Base-by-base conservation (phyloP, 2,329 filamentous ascomycete species). In the Aureobasidium sp. region DNA sequence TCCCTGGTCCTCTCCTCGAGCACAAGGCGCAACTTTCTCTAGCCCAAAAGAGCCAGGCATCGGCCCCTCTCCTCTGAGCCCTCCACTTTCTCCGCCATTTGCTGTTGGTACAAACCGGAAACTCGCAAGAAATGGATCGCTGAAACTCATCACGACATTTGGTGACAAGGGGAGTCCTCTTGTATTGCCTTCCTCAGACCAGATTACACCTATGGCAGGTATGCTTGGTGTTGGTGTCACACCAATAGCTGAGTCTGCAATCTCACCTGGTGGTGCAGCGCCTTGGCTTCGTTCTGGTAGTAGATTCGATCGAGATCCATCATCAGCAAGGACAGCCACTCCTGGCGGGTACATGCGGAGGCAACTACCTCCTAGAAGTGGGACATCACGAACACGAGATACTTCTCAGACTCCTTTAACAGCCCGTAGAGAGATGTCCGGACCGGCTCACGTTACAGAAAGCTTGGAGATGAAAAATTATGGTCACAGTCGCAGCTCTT, bases 111-210 rank as follows among this genome's bases (percentile, higher is more conserved):
- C 75, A 10, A 78, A 75, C 54, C 74, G 82, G 36, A 75, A 83
- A 49, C 85, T 90, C 57, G 85, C 87, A 13, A 95, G 95, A 76
- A 87, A 88, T 32, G 90, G 91, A 10, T 86, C 93, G 0, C 78
- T 97, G 63, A 96, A 95, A 73, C 83, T 97, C 2, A 95, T 97
- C 68, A 97, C 94, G 0, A 87, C 89, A 0, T 97, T 99, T 69
- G 88, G 86, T 8, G 84, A 86, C 52, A 79, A 79, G 49, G 76
- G 76, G 5, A 77, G 79, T 5, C 86, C 87, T 64, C 84, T 86
- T 86, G 84, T 73, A 86, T 90, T 75, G 34, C 32, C 45, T 37
- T 61, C 54, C 3, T n/a, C 32, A 27, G 32, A 53, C 10, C 48
- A 54, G 21, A 58, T n/a, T 84, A 96, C 91, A 0, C 91, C 91